Base-by-base conservation (phyloP, 164 flowering plant species). In the Houttuynia cordata region DNA sequence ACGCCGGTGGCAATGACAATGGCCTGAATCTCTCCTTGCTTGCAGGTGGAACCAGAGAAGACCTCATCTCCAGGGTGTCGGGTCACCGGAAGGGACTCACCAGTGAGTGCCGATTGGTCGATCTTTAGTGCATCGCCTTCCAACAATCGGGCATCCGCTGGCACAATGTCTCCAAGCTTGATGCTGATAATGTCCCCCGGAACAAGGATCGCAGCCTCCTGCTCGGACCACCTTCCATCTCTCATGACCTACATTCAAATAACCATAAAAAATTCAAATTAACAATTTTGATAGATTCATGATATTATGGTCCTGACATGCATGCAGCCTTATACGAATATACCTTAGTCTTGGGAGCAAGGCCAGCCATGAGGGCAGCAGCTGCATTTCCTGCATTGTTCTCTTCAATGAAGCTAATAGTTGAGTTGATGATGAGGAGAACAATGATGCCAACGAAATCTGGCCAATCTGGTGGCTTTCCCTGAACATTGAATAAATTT, bases 11-110 rank as follows among this genome's bases (percentile, higher is more conserved):
- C 74, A 14, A 71, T 71, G 41, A 71, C 74, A 30, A 71, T 55
- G 20, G 74, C 74, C 66, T 71, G 71, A n/a, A 71, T 64, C 60
- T 71, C 74, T 41, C 74, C 74, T 60, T 71, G 74, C 64, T 71
- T 71, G 62, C 71, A 67, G 15, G 74, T 71, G 59, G 74, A 71
- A 1, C 74, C 74, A 18, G 71, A 71, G 68, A 67, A 71, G 51
- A 71, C 71, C 62, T 63, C 68, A 6, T 71, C 71, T 13, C 71
- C 71, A 1, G 71, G 68, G 51, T 64, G 25, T 60, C 65, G 68
- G 15, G 74, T 67, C n/a, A 68, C 71, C 1, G 74, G 74, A 13
- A 71, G 62, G 53, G 74, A 71, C 70, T 71, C 74, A 8, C 74
- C 74, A 8, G 74, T 71, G 22, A 71, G 68, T 7, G 71, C 74